Percentiles rank a stretch among this genome's conserved stretches.
phyloP scores from a whole-genome alignment of 805 yeast species.

The Candida fluviatilis region DNA sequence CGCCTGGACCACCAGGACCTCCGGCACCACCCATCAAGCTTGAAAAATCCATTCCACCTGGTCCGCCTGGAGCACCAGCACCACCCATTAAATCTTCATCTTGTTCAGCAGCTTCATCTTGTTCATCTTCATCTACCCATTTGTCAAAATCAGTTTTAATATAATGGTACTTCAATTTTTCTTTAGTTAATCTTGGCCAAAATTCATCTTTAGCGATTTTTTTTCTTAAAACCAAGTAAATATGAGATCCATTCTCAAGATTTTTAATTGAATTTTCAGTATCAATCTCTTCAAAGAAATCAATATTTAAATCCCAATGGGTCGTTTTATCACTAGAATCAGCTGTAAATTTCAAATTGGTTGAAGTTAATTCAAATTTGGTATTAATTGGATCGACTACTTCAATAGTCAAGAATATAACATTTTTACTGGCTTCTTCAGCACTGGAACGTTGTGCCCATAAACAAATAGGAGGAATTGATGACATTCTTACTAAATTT shows the following conservation, averaged over 20 bases:
- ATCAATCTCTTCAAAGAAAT: slow-evolving; percentile 73
- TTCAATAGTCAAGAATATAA: slow-evolving; percentile 68
- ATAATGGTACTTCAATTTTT: slow-evolving; percentile 71
- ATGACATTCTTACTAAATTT: slow-evolving; percentile 10
- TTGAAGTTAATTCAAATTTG: slow-evolving; percentile 56
- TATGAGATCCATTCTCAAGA: slow-evolving; percentile 53
- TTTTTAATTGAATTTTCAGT: slow-evolving; percentile 57
- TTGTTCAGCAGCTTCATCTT: slow-evolving; percentile 61
- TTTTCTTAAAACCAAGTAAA: slow-evolving; percentile 67
- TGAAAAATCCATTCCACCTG: slow-evolving; percentile 26
- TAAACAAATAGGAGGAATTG: slow-evolving; percentile 50
- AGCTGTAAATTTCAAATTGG: slow-evolving; percentile 49
- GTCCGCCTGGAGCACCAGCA: slow-evolving; percentile 20
- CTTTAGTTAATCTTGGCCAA: slow-evolving; percentile 96
- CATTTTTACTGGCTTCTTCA: slow-evolving; percentile 67
- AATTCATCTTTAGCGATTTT: slow-evolving; percentile 63
- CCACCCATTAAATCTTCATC: slow-evolving; percentile 34
- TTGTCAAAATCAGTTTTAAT: slow-evolving; percentile 93
- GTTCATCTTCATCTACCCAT: slow-evolving; percentile 99
- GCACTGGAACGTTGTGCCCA: slow-evolving; percentile 97
- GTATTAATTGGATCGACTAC: slow-evolving; percentile 66
- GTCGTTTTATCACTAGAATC: slow-evolving; percentile 40
- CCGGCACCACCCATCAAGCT: slow-evolving; percentile 33
- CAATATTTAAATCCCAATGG: slow-evolving; percentile 63
- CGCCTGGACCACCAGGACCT: slow-evolving; percentile 27